These are phyloP conservation scores for Aureoboletus auriporus DNA, from an alignment of 768 basidiomycete species.

Conservation along the genomic window DNA sequence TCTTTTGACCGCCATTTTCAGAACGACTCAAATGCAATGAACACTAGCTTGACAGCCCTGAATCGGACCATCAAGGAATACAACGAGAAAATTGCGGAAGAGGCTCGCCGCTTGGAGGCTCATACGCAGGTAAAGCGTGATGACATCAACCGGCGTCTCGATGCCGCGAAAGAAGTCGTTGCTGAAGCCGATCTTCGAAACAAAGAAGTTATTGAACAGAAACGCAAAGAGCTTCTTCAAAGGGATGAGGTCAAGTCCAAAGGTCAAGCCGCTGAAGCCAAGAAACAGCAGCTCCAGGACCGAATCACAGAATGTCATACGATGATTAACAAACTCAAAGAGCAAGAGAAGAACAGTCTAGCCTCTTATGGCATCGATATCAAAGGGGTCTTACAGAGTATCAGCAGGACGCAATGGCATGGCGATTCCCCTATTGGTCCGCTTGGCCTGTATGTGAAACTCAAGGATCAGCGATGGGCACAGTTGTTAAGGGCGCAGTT, in stretches of 20 bases:
- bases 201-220: constrained; percentile 30
- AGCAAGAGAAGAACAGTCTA: constrained; percentile 54
- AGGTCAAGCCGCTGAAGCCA: constrained; percentile 36
- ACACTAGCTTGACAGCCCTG: constrained; percentile 33
- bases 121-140: constrained; percentile 63
- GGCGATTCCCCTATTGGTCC: constrained; percentile 75
- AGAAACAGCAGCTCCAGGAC: constrained; percentile 30
- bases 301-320: constrained; percentile 44
- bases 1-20: constrained; percentile 23
- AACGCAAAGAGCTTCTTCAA: constrained; percentile 28
- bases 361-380: constrained; percentile 63
- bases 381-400: constrained; percentile 49
- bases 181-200: constrained; percentile 34
- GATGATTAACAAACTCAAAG: constrained; percentile 47
- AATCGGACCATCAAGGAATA: constrained; percentile 32
- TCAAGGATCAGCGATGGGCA: constrained; percentile 66
- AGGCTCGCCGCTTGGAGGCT: constrained; percentile 49
- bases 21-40: constrained; percentile 51
- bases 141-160: constrained; percentile 49
- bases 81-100: constrained; percentile 48
- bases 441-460: constrained; percentile 72
- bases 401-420: constrained; percentile 52
- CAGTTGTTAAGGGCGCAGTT: constrained; percentile 62
- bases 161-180: constrained; percentile 40
- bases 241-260: constrained; percentile 30